phyloP scores from a whole-genome alignment of 2,329 filamentous ascomycete genomes.

The Fusarium fujikuroi region DNA sequence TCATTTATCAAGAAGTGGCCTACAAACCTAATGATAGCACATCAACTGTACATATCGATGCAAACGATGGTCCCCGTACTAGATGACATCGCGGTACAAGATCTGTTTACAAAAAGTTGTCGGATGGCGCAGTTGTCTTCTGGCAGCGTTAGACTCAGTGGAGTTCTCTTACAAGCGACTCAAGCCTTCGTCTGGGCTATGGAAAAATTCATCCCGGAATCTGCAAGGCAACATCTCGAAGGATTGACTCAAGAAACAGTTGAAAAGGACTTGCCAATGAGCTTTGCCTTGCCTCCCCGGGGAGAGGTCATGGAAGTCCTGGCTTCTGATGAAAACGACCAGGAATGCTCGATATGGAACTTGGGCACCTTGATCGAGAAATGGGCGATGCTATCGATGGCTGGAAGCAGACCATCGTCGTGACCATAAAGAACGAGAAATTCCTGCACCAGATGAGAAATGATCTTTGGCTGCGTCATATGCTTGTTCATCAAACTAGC shows the following conservation, averaged over 20 bases:
- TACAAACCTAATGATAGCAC: background rate
- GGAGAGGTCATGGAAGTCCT: background rate
- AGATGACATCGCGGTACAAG: background rate
- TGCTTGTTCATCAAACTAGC: background rate
- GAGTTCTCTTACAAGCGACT: background rate
- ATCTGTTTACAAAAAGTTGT: background rate
- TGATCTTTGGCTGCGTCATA: too few relatives aligned
- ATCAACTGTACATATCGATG: background rate
- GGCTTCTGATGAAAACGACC: background rate
- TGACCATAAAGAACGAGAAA: background rate
- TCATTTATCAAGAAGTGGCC: conserved; percentile 1
- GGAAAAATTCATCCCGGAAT: background rate
- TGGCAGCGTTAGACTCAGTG: background rate
- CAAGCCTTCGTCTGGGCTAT: background rate
- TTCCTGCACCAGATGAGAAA: too few relatives aligned
- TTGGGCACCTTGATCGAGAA: background rate
- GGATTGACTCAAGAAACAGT: background rate
- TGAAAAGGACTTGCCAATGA: background rate
- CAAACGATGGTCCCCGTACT: background rate
- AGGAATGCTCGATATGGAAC: background rate
- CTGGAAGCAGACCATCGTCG: background rate
- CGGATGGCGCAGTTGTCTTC: background rate
- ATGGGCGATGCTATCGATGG: background rate
- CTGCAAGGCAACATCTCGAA: background rate
- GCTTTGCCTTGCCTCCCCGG: background rate